Conservation (phyloP, 345 rosid species). For the Hirschfeldia incana region DNA sequence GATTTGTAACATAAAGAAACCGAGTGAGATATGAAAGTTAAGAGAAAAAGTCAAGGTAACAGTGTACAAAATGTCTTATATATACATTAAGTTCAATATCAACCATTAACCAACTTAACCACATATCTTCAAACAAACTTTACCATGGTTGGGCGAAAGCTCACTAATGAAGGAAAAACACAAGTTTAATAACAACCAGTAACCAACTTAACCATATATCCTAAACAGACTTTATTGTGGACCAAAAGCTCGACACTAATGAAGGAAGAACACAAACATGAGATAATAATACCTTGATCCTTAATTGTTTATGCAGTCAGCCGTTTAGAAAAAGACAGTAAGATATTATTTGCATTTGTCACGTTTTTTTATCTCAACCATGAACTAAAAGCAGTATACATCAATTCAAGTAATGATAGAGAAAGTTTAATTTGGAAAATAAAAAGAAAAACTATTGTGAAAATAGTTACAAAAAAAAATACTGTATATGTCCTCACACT, state of each 20-base stretch:
- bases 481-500: too few species aligned
- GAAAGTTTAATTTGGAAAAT: too few species aligned
- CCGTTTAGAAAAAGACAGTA: neutral
- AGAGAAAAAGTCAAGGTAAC: too few species aligned
- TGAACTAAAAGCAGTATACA: neutral
- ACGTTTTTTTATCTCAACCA: neutral
- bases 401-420: too few species aligned
- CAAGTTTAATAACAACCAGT: neutral
- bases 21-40: neutral
- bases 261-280: neutral
- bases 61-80: too few species aligned
- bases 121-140: too few species aligned
- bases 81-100: neutral
- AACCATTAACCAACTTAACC: neutral
- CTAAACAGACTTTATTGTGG: neutral
- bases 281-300: neutral
- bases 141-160: too few species aligned
- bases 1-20: constrained; percentile 6
- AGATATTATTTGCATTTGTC: neutral
- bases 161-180: too few species aligned
- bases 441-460: too few species aligned
- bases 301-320: neutral
- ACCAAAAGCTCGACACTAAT: neutral
- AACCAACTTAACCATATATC: neutral
- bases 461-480: too few species aligned